These are phyloP conservation scores for Nicotiana obtusifolia DNA, from an alignment of 257 asterid genomes.

Conservation along the genomic window DNA sequence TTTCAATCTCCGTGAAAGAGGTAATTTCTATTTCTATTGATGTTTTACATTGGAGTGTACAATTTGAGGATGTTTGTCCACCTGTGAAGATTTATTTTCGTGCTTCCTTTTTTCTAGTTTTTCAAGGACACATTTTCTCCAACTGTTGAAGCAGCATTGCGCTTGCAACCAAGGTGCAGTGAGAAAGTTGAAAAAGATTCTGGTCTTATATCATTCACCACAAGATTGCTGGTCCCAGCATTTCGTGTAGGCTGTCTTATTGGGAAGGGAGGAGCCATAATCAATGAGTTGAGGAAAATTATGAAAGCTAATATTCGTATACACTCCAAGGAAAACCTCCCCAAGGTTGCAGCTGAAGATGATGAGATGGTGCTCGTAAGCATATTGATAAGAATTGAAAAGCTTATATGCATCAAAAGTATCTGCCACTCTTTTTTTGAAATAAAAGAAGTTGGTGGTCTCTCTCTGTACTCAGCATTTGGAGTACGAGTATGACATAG, in stretches of 20 bases:
- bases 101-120: slow-evolving; percentile 30
- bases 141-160: slow-evolving; percentile 81
- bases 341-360: slow-evolving; percentile 87
- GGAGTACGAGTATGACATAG: neutral
- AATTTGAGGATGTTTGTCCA: neutral
- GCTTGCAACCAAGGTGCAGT: slow-evolving; percentile 94
- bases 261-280: slow-evolving; percentile 96
- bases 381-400: neutral
- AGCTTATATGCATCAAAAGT: neutral
- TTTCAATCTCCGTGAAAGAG: slow-evolving; percentile 72
- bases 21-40: slow-evolving; percentile 24
- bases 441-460: neutral
- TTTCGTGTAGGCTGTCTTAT: slow-evolving; percentile 88
- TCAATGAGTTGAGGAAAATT: slow-evolving; percentile 85
- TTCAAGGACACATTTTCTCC: slow-evolving; percentile 79
- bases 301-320: slow-evolving; percentile 87
- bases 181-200: slow-evolving; percentile 92
- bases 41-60: neutral
- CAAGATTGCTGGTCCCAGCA: slow-evolving; percentile 76
- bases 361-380: slow-evolving; percentile 98
- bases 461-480: neutral
- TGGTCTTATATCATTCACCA: slow-evolving; percentile 75
- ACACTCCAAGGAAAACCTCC: slow-evolving; percentile 79
- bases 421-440: neutral
- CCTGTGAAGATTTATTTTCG: neutral